Evolutionary conservation across 352 stramenopile genomes (phyloP), one percentile per base, ranked within the genome.

Genomic region (Blastocystis sp.): DNA sequence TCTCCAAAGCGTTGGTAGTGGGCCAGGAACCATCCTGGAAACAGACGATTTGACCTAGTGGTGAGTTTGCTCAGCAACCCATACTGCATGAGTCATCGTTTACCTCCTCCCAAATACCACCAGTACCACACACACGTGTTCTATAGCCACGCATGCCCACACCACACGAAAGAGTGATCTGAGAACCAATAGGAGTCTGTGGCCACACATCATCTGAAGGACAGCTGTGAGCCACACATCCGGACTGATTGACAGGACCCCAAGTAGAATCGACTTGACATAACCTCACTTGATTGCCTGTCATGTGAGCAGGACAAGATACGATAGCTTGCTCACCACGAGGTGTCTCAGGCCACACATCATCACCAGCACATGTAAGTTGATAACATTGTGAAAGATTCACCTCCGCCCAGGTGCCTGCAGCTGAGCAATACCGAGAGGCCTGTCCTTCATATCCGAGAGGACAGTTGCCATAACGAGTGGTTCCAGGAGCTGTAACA

Each of bases 221-320:
- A 42, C 77, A 87, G 65, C 77, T 78, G 56, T 78, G 65, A 35
- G 59, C 77, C 77, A 87, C 59, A 58, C 71, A 83, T 29, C 11
- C 43, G 11, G 46, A 66, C n/a, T 63, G 51, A 56, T 83, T 49
- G 29, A 87, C 56, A 27, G 56, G 32, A 54, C 77, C 77, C 77
- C 77, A 87, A 46, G 19, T n/a, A 14, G 39, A 58, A 42, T 59
- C 49, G 21, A 63, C 39, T n/a, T 49, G 77, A 39, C 77, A 87
- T 16, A 32, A 9, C 9, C 77, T 46, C 39, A 32, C 29, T 46
- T 75, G 77, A 42, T 14, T 24, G 42, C 77, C 77, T 7, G 43
- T 54, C 24, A 29, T 54, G 32, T 78, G 27, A n/a, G 56, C 57
- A 7, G 77, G 77, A 54, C 77, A 87, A 7, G 54, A 12, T 27